phyloP scores from a whole-genome alignment of 1,284 basidiomycete species.

The Tilletia indica region DNA sequence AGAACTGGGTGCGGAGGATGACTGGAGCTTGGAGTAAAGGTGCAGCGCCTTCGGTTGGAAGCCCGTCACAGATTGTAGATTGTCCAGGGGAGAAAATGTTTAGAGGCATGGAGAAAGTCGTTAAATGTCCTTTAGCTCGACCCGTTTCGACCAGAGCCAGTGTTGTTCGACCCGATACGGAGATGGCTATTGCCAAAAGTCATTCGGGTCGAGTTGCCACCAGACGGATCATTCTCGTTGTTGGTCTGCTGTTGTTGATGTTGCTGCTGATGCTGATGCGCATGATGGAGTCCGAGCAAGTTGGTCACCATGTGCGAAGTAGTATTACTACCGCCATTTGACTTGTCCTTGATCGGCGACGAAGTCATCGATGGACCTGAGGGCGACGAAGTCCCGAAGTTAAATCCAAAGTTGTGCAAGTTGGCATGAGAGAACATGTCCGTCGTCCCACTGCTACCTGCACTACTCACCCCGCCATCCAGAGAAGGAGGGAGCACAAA shows the following conservation, averaged over 20 bases:
- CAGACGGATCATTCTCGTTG: background rate
- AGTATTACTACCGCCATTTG: background rate
- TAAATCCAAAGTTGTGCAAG: conserved; percentile 12
- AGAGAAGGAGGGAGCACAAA: conserved; percentile 2
- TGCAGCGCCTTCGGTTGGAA: background rate
- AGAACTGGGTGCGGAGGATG: too few relatives aligned
- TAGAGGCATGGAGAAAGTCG: too few relatives aligned
- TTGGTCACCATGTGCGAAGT: background rate
- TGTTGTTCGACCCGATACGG: background rate
- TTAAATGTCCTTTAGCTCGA: background rate
- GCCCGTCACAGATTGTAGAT: too few relatives aligned
- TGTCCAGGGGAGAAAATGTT: too few relatives aligned
- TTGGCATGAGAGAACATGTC: conserved; percentile 15
- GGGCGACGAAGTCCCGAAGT: conserved; percentile 2
- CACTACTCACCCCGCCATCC: background rate
- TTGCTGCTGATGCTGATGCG: background rate
- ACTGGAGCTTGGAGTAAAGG: background rate
- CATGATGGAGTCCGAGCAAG: conserved; percentile 12
- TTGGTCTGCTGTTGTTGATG: background rate
- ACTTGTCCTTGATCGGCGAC: conserved; percentile 9
- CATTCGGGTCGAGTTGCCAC: background rate
- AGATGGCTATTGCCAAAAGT: conserved; percentile 14
- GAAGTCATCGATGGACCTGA: background rate
- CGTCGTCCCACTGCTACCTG: background rate
- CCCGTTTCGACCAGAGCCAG: background rate